Conservation (phyloP, 2,329 filamentous ascomycete species). For the Cryphonectria carpinicola region DNA sequence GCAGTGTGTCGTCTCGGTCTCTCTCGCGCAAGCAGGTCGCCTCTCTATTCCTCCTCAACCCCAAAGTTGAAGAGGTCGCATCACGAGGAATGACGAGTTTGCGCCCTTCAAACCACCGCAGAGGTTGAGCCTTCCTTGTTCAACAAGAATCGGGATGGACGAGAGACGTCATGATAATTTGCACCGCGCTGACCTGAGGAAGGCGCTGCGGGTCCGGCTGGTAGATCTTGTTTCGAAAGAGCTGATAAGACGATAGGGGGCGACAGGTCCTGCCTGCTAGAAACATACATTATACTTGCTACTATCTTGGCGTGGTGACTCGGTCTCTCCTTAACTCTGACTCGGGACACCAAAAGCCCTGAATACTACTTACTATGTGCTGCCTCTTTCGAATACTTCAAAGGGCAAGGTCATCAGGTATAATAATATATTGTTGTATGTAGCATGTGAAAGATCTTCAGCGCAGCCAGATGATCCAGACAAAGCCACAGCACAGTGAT, state of each 20-base stretch:
- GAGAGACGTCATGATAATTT: not conserved
- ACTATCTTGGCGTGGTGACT: not conserved
- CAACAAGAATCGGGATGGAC: not conserved
- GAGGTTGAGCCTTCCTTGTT: not conserved
- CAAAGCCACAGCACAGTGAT: too few species aligned
- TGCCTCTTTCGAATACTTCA: too few species aligned
- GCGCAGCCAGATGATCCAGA: too few species aligned
- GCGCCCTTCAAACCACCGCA: too few species aligned
- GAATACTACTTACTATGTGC: too few species aligned
- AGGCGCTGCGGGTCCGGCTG: not conserved
- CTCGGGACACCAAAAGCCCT: not conserved
- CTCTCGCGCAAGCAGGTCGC: not conserved
- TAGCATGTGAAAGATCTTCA: too few species aligned
- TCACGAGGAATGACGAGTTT: not conserved
- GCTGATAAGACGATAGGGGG: not conserved
- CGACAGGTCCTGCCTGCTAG: not conserved
- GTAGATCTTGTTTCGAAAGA: not conserved
- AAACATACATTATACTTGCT: not conserved
- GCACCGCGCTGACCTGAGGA: not conserved
- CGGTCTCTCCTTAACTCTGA: not conserved
- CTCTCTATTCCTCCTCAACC: not conserved
- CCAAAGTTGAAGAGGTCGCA: not conserved
- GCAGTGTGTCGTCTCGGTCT: not conserved
- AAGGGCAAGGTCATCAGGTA: too few species aligned
- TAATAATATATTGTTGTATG: too few species aligned